Evolutionary conservation across 352 stramenopile species (phyloP).

Genomic region (Plasmopara muralis): DNA sequence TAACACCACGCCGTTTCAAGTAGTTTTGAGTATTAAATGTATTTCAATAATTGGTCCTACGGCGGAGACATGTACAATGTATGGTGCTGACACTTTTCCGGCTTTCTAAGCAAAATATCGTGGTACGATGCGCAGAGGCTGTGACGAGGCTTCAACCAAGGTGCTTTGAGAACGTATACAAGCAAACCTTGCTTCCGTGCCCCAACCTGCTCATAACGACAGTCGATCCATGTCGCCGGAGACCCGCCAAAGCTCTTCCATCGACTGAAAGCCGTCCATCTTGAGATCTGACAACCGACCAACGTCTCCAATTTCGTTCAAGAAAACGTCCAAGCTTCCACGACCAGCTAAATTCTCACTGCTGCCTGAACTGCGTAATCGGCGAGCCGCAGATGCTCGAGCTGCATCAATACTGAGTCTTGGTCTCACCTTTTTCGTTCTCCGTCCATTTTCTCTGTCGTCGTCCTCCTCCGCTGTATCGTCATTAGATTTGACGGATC

Average conservation of each 20-base stretch:
- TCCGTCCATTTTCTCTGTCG: slow-evolving; percentile 28
- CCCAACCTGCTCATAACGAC: slow-evolving; percentile 46
- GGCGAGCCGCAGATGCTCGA: slow-evolving; percentile 56
- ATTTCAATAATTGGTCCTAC: background rate
- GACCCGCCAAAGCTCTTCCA: slow-evolving; percentile 77
- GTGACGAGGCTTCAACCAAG: too few species aligned
- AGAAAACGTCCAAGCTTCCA: slow-evolving; percentile 64
- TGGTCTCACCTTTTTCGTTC: slow-evolving; percentile 60
- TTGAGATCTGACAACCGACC: slow-evolving; percentile 78
- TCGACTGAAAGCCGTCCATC: slow-evolving; percentile 79
- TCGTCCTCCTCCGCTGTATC: slow-evolving; percentile 33
- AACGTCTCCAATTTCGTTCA: slow-evolving; percentile 76
- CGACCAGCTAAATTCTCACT: slow-evolving; percentile 43
- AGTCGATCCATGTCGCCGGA: slow-evolving; percentile 81
- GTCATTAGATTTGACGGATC: slow-evolving; percentile 33
- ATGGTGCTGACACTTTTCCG: background rate
- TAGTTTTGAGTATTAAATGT: too few species aligned
- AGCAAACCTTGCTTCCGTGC: slow-evolving; percentile 14
- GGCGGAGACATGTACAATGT: slow-evolving; percentile 12
- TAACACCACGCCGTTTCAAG: background rate
- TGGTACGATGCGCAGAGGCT: too few species aligned
- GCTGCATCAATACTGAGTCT: slow-evolving; percentile 71
- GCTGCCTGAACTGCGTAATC: slow-evolving; percentile 57
- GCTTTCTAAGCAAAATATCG: too few species aligned
- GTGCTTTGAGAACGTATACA: too few species aligned